These are phyloP conservation scores for Rasamsonia emersonii DNA, from an alignment of 2,329 filamentous ascomycete genomes.

Conservation along the genomic window DNA sequence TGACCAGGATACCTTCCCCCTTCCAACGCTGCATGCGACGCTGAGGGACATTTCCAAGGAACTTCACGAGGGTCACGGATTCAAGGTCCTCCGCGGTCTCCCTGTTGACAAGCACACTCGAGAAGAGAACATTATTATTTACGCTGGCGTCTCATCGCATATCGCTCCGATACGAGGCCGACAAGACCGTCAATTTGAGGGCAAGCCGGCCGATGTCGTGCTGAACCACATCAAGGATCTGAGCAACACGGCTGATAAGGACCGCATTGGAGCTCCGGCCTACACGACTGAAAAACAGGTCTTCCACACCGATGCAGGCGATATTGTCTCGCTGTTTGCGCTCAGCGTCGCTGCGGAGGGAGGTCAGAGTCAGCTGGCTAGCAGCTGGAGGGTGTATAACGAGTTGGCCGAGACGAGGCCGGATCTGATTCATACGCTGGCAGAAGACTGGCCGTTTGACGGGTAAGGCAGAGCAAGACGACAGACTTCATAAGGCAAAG, in stretches of 20 bases:
- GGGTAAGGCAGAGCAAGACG: slow-evolving; percentile 29
- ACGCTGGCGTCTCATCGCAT: slow-evolving; percentile 36
- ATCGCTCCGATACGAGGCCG: slow-evolving; percentile 31
- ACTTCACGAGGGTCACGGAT: slow-evolving; percentile 36
- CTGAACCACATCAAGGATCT: slow-evolving; percentile 58
- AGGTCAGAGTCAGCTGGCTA: slow-evolving; percentile 46
- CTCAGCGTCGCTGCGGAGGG: slow-evolving; percentile 40
- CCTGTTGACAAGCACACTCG: slow-evolving; percentile 27
- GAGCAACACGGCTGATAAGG: slow-evolving; percentile 16
- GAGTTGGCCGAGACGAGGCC: slow-evolving; percentile 44
- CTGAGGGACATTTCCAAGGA: slow-evolving; percentile 28
- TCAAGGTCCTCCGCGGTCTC: slow-evolving; percentile 37
- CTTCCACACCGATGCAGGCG: slow-evolving; percentile 50
- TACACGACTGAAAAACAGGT: slow-evolving; percentile 38
- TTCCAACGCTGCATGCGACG: slow-evolving; percentile 26
- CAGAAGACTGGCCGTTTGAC: slow-evolving; percentile 42
- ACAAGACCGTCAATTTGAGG: slow-evolving; percentile 30
- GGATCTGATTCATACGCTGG: slow-evolving; percentile 45
- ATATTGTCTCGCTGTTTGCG: slow-evolving; percentile 45
- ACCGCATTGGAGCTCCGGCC: slow-evolving; percentile 33
- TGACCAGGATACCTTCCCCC: slow-evolving; percentile 37
- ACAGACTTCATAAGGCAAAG: no score
- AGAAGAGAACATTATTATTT: slow-evolving; percentile 34
- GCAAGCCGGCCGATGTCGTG: slow-evolving; percentile 37
- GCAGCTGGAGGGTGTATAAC: slow-evolving; percentile 48